A percentile compares a stretch with the other conserved stretches of the same genome.
Evolutionary conservation across 2,329 filamentous ascomycete genomes (phyloP).

Genomic region (Paradendryphiella salina): DNA sequence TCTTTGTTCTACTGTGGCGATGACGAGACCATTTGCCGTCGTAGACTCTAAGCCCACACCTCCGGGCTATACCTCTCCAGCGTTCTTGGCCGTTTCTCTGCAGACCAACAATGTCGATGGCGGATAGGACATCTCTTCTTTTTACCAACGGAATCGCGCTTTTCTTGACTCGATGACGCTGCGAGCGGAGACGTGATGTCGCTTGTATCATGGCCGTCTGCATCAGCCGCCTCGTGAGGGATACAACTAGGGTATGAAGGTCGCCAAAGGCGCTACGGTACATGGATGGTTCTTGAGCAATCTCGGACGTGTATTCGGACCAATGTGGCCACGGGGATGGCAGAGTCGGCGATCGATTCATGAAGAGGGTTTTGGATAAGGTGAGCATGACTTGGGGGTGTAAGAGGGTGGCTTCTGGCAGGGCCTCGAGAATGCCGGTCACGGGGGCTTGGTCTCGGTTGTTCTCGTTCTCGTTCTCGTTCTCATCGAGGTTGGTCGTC

Average conservation of each 20-base stretch:
- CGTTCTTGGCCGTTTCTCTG: slow-evolving; percentile 51
- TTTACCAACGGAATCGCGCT: slow-evolving; percentile 46
- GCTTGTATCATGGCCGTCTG: slow-evolving; percentile 70
- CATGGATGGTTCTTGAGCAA: slow-evolving; percentile 62
- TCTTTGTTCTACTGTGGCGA: slow-evolving; percentile 25
- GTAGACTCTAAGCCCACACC: slow-evolving; percentile 57
- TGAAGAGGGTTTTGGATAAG: slow-evolving; percentile 42
- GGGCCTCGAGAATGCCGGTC: slow-evolving; percentile 25
- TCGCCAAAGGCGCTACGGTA: slow-evolving; percentile 76
- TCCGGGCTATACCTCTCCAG: slow-evolving; percentile 58
- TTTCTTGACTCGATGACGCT: slow-evolving; percentile 36
- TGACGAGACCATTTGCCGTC: slow-evolving; percentile 17
- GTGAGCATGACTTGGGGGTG: slow-evolving; percentile 33
- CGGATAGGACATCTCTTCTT: slow-evolving; percentile 57
- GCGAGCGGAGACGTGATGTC: slow-evolving; percentile 66
- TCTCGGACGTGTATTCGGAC: slow-evolving; percentile 33
- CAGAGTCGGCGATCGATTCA: slow-evolving; percentile 39
- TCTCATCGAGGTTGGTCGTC: slow-evolving; percentile 1
- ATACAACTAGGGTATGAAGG: slow-evolving; percentile 69
- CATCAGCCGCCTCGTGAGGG: slow-evolving; percentile 70
- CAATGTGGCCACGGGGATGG: slow-evolving; percentile 40
- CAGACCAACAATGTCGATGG: slow-evolving; percentile 59
- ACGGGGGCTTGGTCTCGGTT: background rate
- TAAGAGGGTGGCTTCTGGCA: slow-evolving; percentile 43
- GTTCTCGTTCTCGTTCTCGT: background rate